Evolutionary conservation across 306 rosid genomes (phyloP), one percentile per base, ranked within the genome.

Genomic region (Heteromeles arbutifolia): DNA sequence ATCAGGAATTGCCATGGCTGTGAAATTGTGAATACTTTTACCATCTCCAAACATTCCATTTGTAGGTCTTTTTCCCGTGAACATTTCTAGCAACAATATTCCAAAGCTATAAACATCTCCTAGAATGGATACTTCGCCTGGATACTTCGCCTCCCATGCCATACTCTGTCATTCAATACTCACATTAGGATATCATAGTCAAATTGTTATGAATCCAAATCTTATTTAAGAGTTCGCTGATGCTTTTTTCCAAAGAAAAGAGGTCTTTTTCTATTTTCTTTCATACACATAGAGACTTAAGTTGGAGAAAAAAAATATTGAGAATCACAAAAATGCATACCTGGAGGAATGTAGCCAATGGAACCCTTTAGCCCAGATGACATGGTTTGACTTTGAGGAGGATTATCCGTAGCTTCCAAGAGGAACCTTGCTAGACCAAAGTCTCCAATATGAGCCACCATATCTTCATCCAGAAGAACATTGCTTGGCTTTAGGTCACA

Each of bases 281-380:
- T 44, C 50, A 44, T 44, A 44, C 50, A 34, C 32, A 65, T 9
- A 31, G 9, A 29, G 44, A 31, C 44, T 6, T 65, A 39, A 29
- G 3, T 17, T 29, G 24, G 25, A 4, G 6, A 31, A 14, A 57
- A 14, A 57, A 57, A 8, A 11, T 3, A 3, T n/a, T 34, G 39
- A 6, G 6, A 22, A 57, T 9, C 13, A 18, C 21, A 34, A 34
- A 34, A 34, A 34, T 8, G 2, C 8, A 65, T 69, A 77, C 82
- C 87, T 77, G 85, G 87, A 50, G 87, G 82, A 29, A 83, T 79
- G 44, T 80, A 84, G 17, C 84, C 87, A 9, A 80, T 84, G 4
- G 87, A 69, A 45, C 84, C 85, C 56, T 69, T 80, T 3, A 80
- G 77, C 4, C 32, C 44, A 4, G 28, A 48, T 56, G 84, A 43